These are phyloP conservation scores for Fraxinus anomala DNA, from an alignment of 257 asterid genomes.

Conservation along the genomic window DNA sequence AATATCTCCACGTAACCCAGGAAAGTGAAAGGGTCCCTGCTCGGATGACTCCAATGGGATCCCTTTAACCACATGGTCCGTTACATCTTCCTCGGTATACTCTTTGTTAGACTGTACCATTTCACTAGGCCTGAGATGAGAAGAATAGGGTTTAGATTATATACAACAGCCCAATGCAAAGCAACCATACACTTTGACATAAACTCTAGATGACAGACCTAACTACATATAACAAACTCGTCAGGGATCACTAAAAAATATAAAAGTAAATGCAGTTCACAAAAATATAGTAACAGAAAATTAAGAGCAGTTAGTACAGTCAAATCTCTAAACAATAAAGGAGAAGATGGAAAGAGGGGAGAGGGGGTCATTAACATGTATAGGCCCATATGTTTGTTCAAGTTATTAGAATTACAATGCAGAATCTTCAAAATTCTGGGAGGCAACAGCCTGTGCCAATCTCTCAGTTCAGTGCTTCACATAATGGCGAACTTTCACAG, in stretches of 20 bases:
- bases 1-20: conserved; percentile 71
- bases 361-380: not conserved
- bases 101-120: conserved; percentile 75
- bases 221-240: not conserved
- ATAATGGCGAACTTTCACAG: no score
- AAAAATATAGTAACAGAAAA: not conserved
- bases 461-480: not conserved
- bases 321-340: not conserved
- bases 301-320: not conserved
- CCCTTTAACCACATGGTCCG: conserved; percentile 61
- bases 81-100: conserved; percentile 84
- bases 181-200: not conserved
- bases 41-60: conserved; percentile 39
- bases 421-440: not conserved
- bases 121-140: conserved; percentile 71
- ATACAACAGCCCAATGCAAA: not conserved
- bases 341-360: not conserved
- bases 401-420: not conserved
- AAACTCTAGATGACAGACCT: not conserved
- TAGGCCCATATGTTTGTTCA: not conserved
- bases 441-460: not conserved
- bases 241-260: no score
- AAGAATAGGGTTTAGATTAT: conserved; percentile 13
- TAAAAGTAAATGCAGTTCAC: not conserved
- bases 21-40: conserved; percentile 46